A percentile compares a stretch with the other conserved stretches of the same genome.
phyloP scores from a whole-genome alignment of 495 filamentous ascomycete species.

The Tuber brumale region DNA sequence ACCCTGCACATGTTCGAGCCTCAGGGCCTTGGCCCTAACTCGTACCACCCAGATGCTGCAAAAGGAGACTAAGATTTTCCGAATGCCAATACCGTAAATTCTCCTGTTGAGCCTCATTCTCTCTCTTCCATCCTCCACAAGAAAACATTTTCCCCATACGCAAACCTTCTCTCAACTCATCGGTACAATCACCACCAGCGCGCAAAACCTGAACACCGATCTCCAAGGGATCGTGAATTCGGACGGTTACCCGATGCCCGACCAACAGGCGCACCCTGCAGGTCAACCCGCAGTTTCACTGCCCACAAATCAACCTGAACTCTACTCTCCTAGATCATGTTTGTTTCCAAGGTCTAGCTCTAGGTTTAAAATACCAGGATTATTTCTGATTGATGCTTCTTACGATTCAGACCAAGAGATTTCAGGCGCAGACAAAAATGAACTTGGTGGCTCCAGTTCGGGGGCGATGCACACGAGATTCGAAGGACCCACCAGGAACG shows the following conservation, averaged over 20 bases:
- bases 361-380: neutral
- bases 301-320: slow-evolving; percentile 6
- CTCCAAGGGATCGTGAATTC: neutral
- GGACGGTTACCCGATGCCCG: neutral
- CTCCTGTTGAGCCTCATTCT: neutral
- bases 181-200: neutral
- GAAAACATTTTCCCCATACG: neutral
- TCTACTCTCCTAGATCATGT: neutral
- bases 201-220: neutral
- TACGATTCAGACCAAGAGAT: neutral
- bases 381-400: slow-evolving; percentile 2
- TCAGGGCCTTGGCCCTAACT: neutral
- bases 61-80: neutral
- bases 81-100: neutral
- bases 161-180: neutral
- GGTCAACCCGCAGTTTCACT: neutral
- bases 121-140: neutral
- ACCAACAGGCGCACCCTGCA: neutral
- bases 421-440: neutral
- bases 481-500: neutral
- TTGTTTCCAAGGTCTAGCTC: slow-evolving; percentile 1
- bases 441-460: neutral
- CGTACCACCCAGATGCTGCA: neutral
- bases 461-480: neutral
- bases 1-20: too few species aligned